Conservation (phyloP, 768 basidiomycete genomes). For the Auriscalpium vulgare region DNA sequence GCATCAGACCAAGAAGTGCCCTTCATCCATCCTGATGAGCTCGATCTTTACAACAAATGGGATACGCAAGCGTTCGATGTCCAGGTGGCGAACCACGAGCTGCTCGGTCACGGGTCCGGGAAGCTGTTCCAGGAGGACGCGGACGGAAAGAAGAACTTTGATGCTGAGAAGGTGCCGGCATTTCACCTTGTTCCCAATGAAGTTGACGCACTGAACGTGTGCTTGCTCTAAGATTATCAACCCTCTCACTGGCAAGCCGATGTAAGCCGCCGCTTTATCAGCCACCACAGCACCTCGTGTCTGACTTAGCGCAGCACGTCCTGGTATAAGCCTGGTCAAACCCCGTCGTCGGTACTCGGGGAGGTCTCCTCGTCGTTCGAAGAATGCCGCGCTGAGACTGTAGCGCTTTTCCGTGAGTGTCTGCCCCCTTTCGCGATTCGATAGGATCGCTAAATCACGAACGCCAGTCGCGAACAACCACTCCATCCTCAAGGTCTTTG, state of each 20-base stretch:
- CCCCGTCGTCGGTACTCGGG: constrained; percentile 72
- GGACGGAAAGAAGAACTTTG: constrained; percentile 78
- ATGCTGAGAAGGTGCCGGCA: constrained; percentile 45
- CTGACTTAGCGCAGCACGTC: constrained; percentile 39
- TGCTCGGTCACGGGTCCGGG: constrained; percentile 81
- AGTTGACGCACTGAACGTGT: neutral
- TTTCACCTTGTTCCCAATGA: neutral
- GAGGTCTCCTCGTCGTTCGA: constrained; percentile 89
- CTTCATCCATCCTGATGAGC: constrained; percentile 76
- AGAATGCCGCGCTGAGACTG: constrained; percentile 88
- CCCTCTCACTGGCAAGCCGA: constrained; percentile 68
- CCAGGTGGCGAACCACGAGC: constrained; percentile 86
- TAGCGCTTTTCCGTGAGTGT: constrained; percentile 66
- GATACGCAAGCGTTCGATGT: constrained; percentile 74
- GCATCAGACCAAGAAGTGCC: constrained; percentile 63
- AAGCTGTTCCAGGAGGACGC: constrained; percentile 73
- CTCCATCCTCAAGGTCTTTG: constrained; percentile 76
- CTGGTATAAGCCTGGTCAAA: constrained; percentile 88
- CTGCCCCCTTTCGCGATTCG: neutral
- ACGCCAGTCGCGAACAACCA: constrained; percentile 59
- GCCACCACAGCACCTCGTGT: neutral
- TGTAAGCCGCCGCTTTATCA: constrained; percentile 37
- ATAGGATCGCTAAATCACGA: neutral
- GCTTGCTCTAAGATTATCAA: constrained; percentile 52
- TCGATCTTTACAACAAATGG: constrained; percentile 68